Evolutionary conservation across 495 filamentous ascomycete species (phyloP), one percentile per base, ranked within the genome.

Genomic region (Aspergillus biplanus): DNA sequence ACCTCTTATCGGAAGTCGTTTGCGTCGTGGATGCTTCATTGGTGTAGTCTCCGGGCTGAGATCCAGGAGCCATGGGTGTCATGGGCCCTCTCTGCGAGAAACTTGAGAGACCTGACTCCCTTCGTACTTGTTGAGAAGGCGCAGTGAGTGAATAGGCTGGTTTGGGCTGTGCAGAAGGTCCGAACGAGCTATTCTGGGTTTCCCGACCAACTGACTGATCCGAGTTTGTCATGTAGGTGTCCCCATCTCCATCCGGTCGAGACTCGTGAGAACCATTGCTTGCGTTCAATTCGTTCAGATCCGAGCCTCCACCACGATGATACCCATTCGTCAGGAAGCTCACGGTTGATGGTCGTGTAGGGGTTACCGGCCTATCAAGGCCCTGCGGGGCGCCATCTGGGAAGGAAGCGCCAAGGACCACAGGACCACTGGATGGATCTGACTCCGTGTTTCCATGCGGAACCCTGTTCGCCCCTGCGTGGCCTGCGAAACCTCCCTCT

Each of bases 11-110:
- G 5, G 89, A 92, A 46, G 90, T 90, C n/a, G 91, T 92, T 59
- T 83, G 83, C 16, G 86, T 88, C 0, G 92, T 95, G 7, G 93
- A 96, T 5, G 92, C 93, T 67, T 93, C 90, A 67, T 97, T 97
- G 33, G 85, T 75, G 63, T 94, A 87, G 49, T 91, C 90, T 4
- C 82, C 86, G 5, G 90, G 86, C 55, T 92, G 88, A 35, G 92
- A 89, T 13, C 90, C 90, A 8, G 86, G 85, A 9, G 89, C 87
- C 71, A 97, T 83, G 27, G 89, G 85, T 5, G 91, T 93, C 54
- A 92, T 81, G 0, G 84, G 86, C 7, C 89, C 90, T 46, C 83
- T 80, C 73, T 97, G 93, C 5, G 91, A 88, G 35, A 85, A 73
- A 66, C 75, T 80, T 5, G 76, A 80, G 33, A 82, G 65, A 7